A percentile compares a stretch with the other conserved stretches of the same genome.
Evolutionary conservation across 805 yeast genomes (phyloP).

Genomic region (Saccharomyces mikatae): DNA sequence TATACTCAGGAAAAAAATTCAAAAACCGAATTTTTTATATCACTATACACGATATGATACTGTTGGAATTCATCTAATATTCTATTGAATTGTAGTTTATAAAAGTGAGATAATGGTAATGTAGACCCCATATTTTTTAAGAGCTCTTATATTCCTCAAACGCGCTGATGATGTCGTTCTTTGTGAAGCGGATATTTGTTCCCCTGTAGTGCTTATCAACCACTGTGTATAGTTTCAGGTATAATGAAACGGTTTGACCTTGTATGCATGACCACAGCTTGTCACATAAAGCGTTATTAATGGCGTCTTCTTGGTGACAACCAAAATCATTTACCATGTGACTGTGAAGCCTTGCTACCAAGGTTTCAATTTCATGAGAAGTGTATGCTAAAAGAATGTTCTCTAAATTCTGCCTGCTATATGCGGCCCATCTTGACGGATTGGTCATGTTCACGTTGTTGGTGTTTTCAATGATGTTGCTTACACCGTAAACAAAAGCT

Average conservation of each 20-base stretch:
- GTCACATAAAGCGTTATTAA: conserved; percentile 41
- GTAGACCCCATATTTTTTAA: background rate
- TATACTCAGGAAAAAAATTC: background rate
- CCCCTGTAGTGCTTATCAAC: conserved; percentile 51
- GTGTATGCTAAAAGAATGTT: conserved; percentile 51
- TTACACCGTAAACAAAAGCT: conserved; percentile 58
- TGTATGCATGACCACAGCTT: conserved; percentile 67
- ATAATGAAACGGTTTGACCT: conserved; percentile 49
- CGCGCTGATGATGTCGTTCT: conserved; percentile 49
- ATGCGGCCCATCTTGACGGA: conserved; percentile 55
- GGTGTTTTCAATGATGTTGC: conserved; percentile 33
- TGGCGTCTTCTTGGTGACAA: conserved; percentile 14
- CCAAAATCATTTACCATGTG: conserved; percentile 51
- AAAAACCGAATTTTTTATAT: background rate
- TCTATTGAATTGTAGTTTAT: background rate
- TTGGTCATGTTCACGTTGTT: conserved; percentile 30
- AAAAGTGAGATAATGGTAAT: background rate
- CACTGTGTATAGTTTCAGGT: conserved; percentile 46
- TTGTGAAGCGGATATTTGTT: conserved; percentile 41
- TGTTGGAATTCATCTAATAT: background rate
- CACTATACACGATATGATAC: background rate
- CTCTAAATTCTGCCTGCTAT: conserved; percentile 49
- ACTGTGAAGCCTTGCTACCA: conserved; percentile 46
- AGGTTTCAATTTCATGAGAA: conserved; percentile 46
- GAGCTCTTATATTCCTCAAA: conserved; percentile 32